Evolutionary conservation across 805 yeast genomes (phyloP).

Genomic region (Blastobotrys mokoenaii): DNA sequence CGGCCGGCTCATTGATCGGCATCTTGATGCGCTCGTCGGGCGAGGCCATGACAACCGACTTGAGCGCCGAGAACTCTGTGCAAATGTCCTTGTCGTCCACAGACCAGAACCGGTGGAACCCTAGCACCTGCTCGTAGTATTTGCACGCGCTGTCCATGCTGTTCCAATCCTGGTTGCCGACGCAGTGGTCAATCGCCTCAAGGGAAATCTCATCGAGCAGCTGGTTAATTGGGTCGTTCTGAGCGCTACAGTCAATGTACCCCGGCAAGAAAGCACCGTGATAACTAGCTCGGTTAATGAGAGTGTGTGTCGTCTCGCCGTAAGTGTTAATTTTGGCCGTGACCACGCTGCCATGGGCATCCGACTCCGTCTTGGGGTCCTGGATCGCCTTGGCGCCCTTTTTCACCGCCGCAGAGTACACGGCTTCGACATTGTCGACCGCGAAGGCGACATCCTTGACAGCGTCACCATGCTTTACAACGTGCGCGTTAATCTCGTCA

Average conservation of each 20-base stretch:
- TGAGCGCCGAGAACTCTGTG: constrained; percentile 60
- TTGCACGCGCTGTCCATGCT: constrained; percentile 50
- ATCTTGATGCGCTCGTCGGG: constrained; percentile 56
- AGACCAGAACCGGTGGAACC: constrained; percentile 76
- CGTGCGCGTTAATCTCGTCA: constrained; percentile 37
- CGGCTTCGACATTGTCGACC: constrained; percentile 43
- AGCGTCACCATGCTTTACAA: constrained; percentile 63
- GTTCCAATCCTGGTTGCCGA: constrained; percentile 69
- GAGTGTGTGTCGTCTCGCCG: constrained; percentile 65
- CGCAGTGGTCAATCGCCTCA: constrained; percentile 62
- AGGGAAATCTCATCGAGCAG: constrained; percentile 34
- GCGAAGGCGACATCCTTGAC: constrained; percentile 67
- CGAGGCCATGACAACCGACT: constrained; percentile 71
- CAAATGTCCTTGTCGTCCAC: constrained; percentile 72
- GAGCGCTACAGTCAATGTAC: constrained; percentile 21
- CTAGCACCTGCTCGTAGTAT: constrained; percentile 54
- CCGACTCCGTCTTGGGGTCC: constrained; percentile 27
- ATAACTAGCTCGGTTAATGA: constrained; percentile 40
- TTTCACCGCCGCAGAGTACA: constrained; percentile 39
- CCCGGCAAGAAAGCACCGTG: constrained; percentile 47
- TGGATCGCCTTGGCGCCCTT: constrained; percentile 43
- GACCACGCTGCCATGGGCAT: constrained; percentile 42
- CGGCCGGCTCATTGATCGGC: constrained; percentile 82
- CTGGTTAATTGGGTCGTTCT: constrained; percentile 17
- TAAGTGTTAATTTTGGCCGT: constrained; percentile 44